Evolutionary conservation across 1,284 basidiomycete genomes (phyloP).

Genomic region (Malassezia caprae): DNA sequence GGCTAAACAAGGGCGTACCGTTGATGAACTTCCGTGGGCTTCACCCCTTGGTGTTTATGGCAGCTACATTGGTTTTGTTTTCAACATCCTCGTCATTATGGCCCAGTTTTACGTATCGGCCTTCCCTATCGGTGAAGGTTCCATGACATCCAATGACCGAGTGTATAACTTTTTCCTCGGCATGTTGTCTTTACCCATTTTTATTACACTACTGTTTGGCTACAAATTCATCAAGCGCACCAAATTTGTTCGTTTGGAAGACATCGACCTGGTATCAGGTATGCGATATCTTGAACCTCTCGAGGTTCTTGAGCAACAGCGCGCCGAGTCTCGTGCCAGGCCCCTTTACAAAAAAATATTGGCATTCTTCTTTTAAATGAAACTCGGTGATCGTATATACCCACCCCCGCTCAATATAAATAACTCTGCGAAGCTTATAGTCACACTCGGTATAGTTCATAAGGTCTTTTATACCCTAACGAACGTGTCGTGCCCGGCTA

Average conservation of each 20-base stretch:
- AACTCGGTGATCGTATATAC: not conserved
- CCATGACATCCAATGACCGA: constrained; percentile 25
- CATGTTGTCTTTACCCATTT: constrained; percentile 49
- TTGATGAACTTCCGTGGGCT: constrained; percentile 53
- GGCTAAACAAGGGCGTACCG: constrained; percentile 50
- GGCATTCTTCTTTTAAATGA: constrained; percentile 30
- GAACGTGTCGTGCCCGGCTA: too few species aligned
- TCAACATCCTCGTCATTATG: constrained; percentile 30
- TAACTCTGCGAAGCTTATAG: not conserved
- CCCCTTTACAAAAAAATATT: constrained; percentile 29
- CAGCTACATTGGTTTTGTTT: constrained; percentile 49
- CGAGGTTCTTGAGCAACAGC: constrained; percentile 34
- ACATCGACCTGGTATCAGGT: constrained; percentile 56
- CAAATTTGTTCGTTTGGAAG: constrained; percentile 38
- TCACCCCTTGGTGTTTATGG: constrained; percentile 52
- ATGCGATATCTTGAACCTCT: constrained; percentile 26
- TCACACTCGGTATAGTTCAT: not conserved
- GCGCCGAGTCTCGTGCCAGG: constrained; percentile 23
- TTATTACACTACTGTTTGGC: constrained; percentile 23
- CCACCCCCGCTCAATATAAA: not conserved
- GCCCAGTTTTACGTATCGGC: constrained; percentile 29
- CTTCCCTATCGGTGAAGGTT: constrained; percentile 40
- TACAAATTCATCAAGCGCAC: constrained; percentile 39
- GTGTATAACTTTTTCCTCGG: constrained; percentile 52
- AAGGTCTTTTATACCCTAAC: too few species aligned